Base-by-base conservation (phyloP, 257 asterid genomes). In the Fraxinus quadrangulata region DNA sequence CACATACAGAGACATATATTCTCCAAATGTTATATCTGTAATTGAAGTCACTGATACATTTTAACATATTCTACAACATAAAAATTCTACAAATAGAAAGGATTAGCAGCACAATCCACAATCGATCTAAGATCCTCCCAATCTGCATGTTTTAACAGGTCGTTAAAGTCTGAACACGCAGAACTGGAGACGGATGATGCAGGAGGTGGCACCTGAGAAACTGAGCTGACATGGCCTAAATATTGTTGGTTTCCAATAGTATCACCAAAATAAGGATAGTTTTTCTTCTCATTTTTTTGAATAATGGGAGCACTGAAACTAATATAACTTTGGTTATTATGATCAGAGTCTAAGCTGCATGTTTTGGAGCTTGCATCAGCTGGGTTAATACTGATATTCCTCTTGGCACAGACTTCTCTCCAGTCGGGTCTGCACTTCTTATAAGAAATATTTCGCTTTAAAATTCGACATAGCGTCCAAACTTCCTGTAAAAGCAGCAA, bases 401-500 rank as follows among this genome's bases (percentile, higher is more conserved):
- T 79, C 79, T 80, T 84, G 6, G 77, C 80, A 0, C 77, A 51
- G 70, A 30, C 33, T 45, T 77, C 86, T 81, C 86, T 84, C 97
- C 88, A 92, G 10, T 89, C 94, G 1, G 94, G 86, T 40, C 78
- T 75, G 45, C 89, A 81, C 63, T 92, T 94, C 36, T 83, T 83
- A 66, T 88, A 77, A 0, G 96, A 80, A 16, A 73, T 74, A 49
- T 77, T 87, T 23, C 98, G 83, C 84, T 95, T 93, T 42, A 95
- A 80, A 42, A 95, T 88, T 76, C 98, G 86, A 78, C 99, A 95
- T 17, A 95, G 82, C 6, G 99, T 95, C 97, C 98, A 93, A 33
- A 95, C 98, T 85, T 95, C 99, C 98, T 95, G 93, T 70, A 82
- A 24, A 28, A 70, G 24, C 40, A 17, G 36, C 5, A 24, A 4